Conservation (phyloP, 331 rosid genomes). For the Arachis monticola region DNA sequence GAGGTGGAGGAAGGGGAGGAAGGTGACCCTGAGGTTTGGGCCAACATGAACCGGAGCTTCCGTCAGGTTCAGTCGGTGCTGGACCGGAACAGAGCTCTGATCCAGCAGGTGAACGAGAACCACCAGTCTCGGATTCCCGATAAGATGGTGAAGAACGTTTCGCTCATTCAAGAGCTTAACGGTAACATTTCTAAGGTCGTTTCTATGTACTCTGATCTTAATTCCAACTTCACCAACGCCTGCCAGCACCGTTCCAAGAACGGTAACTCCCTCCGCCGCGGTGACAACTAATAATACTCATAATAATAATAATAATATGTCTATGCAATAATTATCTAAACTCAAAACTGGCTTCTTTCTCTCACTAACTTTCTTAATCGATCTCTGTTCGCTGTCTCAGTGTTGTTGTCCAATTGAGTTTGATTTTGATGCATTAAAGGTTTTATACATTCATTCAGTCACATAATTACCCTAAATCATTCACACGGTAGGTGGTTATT, state of each 20-base stretch:
- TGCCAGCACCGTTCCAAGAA: slow-evolving; percentile 47
- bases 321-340: too few species aligned
- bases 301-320: too few species aligned
- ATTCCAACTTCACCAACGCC: slow-evolving; percentile 59
- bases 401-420: too few species aligned
- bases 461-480: too few species aligned
- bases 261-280: slow-evolving; percentile 13
- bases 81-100: slow-evolving; percentile 73
- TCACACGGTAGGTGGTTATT: too few species aligned
- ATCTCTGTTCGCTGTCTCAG: too few species aligned
- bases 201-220: slow-evolving; percentile 75
- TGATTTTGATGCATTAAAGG: too few species aligned
- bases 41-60: slow-evolving; percentile 62
- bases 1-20: slow-evolving; percentile 48
- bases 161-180: slow-evolving; percentile 77
- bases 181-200: slow-evolving; percentile 79
- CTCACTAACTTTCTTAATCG: too few species aligned
- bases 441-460: too few species aligned
- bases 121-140: slow-evolving; percentile 72
- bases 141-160: slow-evolving; percentile 83
- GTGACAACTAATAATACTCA: not conserved
- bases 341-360: too few species aligned
- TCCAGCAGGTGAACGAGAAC: slow-evolving; percentile 86
- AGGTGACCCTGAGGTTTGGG: slow-evolving; percentile 60
- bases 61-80: slow-evolving; percentile 80